Evolutionary conservation across 2,329 filamentous ascomycete species (phyloP).

Genomic region (Apiospora malaysiana): DNA sequence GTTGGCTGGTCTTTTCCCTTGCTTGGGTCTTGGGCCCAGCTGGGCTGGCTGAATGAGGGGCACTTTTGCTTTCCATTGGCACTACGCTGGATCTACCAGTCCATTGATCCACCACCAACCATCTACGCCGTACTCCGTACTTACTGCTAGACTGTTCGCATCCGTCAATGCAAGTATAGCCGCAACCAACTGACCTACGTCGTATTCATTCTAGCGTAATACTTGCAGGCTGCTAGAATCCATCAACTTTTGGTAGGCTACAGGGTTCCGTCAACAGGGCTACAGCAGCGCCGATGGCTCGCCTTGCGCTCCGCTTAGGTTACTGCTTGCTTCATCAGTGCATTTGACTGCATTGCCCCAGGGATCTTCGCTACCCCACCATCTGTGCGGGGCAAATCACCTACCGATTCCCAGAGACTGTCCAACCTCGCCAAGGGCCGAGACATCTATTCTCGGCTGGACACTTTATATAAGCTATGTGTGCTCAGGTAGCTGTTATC

Average conservation of each 20-base stretch:
- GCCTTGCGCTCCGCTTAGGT: neutral
- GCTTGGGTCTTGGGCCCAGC: neutral
- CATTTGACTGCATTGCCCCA: neutral
- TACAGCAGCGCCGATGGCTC: conserved; percentile 9
- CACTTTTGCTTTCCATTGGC: neutral
- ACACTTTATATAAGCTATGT: neutral
- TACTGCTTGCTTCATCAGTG: neutral
- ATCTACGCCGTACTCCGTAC: neutral
- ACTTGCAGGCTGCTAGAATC: neutral
- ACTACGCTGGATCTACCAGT: neutral
- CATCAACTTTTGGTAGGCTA: neutral
- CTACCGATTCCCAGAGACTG: neutral
- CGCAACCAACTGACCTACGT: no score
- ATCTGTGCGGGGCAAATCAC: conserved; percentile 10
- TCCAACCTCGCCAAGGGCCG: neutral
- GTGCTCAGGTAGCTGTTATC: neutral
- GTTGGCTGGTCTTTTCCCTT: conserved; percentile 1
- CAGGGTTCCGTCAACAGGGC: neutral
- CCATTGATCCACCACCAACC: neutral
- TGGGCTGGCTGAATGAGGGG: conserved; percentile 3
- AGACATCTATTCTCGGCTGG: neutral
- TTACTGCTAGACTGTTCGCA: neutral
- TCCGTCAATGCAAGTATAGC: neutral
- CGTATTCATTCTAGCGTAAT: neutral
- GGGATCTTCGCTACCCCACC: neutral